A percentile compares a stretch with the other conserved stretches of the same genome.
Evolutionary conservation across 169 alveolate species (phyloP).

Genomic region (Cryptosporidium meleagridis): DNA sequence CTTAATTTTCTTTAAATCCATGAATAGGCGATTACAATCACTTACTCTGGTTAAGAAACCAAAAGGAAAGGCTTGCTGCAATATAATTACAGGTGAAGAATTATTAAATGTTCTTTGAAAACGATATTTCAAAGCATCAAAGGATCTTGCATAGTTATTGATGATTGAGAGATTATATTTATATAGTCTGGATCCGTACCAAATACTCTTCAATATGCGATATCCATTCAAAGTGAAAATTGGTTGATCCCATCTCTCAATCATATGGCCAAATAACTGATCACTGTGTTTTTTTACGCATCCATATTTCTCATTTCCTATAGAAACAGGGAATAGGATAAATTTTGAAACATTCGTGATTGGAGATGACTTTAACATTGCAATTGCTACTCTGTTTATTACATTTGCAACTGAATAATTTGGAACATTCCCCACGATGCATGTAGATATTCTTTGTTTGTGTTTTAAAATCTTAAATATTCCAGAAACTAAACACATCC

Average conservation of each 20-base stretch:
- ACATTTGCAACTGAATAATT: conserved; percentile 54
- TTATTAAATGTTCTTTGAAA: conserved; percentile 2
- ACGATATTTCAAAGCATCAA: conserved; percentile 48
- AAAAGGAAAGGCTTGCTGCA: conserved; percentile 73
- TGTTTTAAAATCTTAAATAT: conserved; percentile 50
- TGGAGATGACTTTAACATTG: conserved; percentile 64
- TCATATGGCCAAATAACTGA: conserved; percentile 60
- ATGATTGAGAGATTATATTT: conserved; percentile 36
- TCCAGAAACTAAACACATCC: conserved; percentile 71
- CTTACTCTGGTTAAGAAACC: conserved; percentile 60
- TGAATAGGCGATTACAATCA: conserved; percentile 33
- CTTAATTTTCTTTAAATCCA: conserved; percentile 20
- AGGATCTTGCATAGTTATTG: conserved; percentile 20
- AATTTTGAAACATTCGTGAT: conserved; percentile 58
- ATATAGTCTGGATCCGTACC: conserved; percentile 47
- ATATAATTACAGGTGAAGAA: conserved; percentile 45
- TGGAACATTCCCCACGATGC: conserved; percentile 68
- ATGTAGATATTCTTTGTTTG: conserved; percentile 27
- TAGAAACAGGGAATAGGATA: conserved; percentile 52
- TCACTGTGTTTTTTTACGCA: conserved; percentile 35
- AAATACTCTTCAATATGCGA: conserved; percentile 51
- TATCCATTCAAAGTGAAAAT: conserved; percentile 64
- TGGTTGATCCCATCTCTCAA: conserved; percentile 75
- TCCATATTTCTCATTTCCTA: conserved; percentile 70
- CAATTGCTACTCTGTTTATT: conserved; percentile 41